Percentiles rank a stretch among this genome's conserved stretches.
phyloP scores from a whole-genome alignment of 805 yeast genomes.

The Hermanozyma aechmeae region DNA sequence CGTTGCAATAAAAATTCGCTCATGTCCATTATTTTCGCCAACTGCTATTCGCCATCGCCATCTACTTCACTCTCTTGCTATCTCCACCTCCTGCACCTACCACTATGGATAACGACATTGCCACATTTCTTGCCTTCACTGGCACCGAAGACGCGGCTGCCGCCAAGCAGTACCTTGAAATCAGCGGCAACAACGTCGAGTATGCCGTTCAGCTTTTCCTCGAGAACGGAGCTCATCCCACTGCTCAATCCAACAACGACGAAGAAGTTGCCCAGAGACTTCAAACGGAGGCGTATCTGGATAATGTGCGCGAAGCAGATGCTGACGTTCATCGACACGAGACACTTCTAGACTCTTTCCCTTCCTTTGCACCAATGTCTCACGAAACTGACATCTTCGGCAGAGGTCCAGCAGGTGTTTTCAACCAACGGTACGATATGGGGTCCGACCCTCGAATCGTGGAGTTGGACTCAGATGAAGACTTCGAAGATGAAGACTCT shows the following conservation, averaged over 20 bases:
- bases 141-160: slow-evolving; percentile 55
- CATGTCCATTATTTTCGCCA: too few relatives aligned
- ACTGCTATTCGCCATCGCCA: too few relatives aligned
- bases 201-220: slow-evolving; percentile 76
- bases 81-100: too few relatives aligned
- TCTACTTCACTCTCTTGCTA: too few relatives aligned
- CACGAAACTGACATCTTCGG: slow-evolving; percentile 40
- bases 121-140: slow-evolving; percentile 78
- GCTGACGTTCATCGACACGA: slow-evolving; percentile 75
- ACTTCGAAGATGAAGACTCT: slow-evolving; percentile 11
- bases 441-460: background rate
- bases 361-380: slow-evolving; percentile 4
- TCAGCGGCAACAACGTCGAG: slow-evolving; percentile 71
- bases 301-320: slow-evolving; percentile 44
- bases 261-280: slow-evolving; percentile 52
- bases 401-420: slow-evolving; percentile 39
- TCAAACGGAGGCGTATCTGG: slow-evolving; percentile 53
- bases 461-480: slow-evolving; percentile 14
- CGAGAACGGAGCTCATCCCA: slow-evolving; percentile 33
- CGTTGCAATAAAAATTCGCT: too few relatives aligned
- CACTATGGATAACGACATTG: slow-evolving; percentile 43
- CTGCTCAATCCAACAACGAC: slow-evolving; percentile 27
- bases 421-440: slow-evolving; percentile 44
- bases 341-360: slow-evolving; percentile 48
- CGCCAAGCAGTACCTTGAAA: slow-evolving; percentile 71